These are phyloP conservation scores for Collybia mongolica DNA, from an alignment of 768 basidiomycete genomes.

Conservation along the genomic window DNA sequence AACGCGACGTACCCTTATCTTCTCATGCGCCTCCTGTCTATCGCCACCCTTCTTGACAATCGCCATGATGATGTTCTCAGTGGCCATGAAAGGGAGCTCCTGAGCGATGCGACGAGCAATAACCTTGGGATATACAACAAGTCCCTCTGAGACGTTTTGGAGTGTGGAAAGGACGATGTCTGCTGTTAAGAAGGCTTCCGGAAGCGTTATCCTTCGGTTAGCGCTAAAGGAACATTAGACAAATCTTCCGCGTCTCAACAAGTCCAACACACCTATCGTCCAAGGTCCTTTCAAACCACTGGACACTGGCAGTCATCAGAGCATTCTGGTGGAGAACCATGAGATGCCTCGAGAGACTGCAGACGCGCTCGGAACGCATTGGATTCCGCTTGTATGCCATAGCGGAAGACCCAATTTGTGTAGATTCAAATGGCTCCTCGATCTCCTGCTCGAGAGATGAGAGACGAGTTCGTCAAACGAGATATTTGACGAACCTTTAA, in stretches of 20 bases:
- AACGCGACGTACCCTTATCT: slow-evolving; percentile 66
- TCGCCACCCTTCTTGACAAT: slow-evolving; percentile 94
- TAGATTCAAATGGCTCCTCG: slow-evolving; percentile 98
- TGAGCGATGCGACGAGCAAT: slow-evolving; percentile 90
- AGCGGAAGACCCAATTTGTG: slow-evolving; percentile 95
- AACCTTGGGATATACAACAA: slow-evolving; percentile 99
- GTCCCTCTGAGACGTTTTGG: slow-evolving; percentile 94
- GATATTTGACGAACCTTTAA: slow-evolving; percentile 58
- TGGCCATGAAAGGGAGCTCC: slow-evolving; percentile 99
- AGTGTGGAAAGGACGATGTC: slow-evolving; percentile 95
- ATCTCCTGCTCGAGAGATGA: slow-evolving; percentile 60
- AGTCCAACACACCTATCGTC: slow-evolving; percentile 74
- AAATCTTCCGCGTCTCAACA: background rate
- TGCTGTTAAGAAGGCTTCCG: slow-evolving; percentile 95
- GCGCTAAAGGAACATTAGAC: slow-evolving; percentile 50
- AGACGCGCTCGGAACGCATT: slow-evolving; percentile 97
- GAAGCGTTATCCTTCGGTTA: slow-evolving; percentile 93
- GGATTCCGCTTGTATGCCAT: slow-evolving; percentile 99
- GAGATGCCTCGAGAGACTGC: slow-evolving; percentile 92
- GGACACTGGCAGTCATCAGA: slow-evolving; percentile 89
- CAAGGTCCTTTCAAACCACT: slow-evolving; percentile 98
- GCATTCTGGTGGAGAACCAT: slow-evolving; percentile 97
- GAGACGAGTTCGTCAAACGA: background rate
- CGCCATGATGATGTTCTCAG: slow-evolving; percentile 99
- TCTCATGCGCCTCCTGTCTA: slow-evolving; percentile 95